Conservation (phyloP, 148 eudicot species). For the Persicaria tinctoria region DNA sequence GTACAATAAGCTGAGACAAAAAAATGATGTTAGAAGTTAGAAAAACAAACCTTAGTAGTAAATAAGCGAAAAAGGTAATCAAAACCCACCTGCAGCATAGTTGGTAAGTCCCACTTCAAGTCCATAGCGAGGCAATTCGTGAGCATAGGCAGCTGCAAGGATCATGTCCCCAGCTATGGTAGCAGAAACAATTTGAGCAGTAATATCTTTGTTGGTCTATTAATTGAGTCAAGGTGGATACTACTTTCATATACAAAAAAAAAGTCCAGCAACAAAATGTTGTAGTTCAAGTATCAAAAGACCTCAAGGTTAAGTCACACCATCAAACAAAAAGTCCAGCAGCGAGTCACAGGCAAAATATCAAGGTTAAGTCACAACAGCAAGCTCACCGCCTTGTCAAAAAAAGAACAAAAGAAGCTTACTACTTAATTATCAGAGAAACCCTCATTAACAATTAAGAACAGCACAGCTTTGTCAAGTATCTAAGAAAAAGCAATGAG, state of each 20-base stretch:
- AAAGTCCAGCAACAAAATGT: not conserved
- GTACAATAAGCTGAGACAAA: conserved; percentile 53
- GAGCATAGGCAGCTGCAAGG: conserved; percentile 72
- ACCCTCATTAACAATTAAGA: not conserved
- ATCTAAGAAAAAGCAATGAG: not conserved
- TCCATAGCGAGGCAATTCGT: conserved; percentile 74
- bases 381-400: not conserved
- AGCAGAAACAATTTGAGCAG: conserved; percentile 57
- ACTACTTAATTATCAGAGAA: not conserved
- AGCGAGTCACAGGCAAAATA: no score
- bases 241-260: not conserved
- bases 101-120: conserved; percentile 74
- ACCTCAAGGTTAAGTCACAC: not conserved
- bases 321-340: not conserved
- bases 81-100: conserved; percentile 55
- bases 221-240: conserved; percentile 23
- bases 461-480: not conserved
- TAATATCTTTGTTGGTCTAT: conserved; percentile 67
- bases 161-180: conserved; percentile 68
- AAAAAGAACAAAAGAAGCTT: not conserved
- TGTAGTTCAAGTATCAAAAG: no score
- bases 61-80: not conserved
- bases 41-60: not conserved
- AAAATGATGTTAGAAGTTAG: no score
- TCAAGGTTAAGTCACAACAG: not conserved